Evolutionary conservation across 2,329 filamentous ascomycete species (phyloP).

Genomic region (Pleoardoris graminearum): DNA sequence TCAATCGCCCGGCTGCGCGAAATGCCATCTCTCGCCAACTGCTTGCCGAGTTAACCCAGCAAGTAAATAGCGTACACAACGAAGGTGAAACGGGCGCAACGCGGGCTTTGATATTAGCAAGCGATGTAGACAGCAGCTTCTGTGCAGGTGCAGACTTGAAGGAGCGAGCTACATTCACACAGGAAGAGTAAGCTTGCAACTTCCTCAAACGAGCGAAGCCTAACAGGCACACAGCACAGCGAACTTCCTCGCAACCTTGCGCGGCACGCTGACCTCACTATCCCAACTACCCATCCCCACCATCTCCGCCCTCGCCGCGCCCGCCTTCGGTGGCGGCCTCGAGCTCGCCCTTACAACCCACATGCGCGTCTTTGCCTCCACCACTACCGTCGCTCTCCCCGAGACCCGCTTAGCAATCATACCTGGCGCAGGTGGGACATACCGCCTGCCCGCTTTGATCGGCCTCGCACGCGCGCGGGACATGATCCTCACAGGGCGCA

Average conservation of each 20-base stretch:
- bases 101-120: slow-evolving; percentile 80
- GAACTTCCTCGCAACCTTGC: slow-evolving; percentile 76
- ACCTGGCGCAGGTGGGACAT: slow-evolving; percentile 90
- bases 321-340: slow-evolving; percentile 89
- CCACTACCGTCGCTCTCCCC: slow-evolving; percentile 77
- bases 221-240: slow-evolving; percentile 62
- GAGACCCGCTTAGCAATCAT: slow-evolving; percentile 94
- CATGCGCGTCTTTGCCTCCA: slow-evolving; percentile 83
- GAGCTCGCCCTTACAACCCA: slow-evolving; percentile 89
- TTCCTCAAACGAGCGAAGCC: slow-evolving; percentile 3
- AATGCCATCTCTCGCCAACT: slow-evolving; percentile 88
- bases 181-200: slow-evolving; percentile 69
- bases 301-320: slow-evolving; percentile 81
- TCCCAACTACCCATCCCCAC: slow-evolving; percentile 82
- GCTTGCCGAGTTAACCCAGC: slow-evolving; percentile 69
- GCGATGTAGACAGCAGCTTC: slow-evolving; percentile 83
- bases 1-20: slow-evolving; percentile 81
- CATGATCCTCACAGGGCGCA: slow-evolving; percentile 85
- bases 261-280: slow-evolving; percentile 73
- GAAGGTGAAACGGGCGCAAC: slow-evolving; percentile 64
- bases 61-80: slow-evolving; percentile 72
- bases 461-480: slow-evolving; percentile 83
- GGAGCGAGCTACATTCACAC: slow-evolving; percentile 75
- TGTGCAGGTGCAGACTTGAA: slow-evolving; percentile 96
- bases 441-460: slow-evolving; percentile 80